Conservation (phyloP, 495 filamentous ascomycete genomes). For the Aspergillus cristatus region DNA sequence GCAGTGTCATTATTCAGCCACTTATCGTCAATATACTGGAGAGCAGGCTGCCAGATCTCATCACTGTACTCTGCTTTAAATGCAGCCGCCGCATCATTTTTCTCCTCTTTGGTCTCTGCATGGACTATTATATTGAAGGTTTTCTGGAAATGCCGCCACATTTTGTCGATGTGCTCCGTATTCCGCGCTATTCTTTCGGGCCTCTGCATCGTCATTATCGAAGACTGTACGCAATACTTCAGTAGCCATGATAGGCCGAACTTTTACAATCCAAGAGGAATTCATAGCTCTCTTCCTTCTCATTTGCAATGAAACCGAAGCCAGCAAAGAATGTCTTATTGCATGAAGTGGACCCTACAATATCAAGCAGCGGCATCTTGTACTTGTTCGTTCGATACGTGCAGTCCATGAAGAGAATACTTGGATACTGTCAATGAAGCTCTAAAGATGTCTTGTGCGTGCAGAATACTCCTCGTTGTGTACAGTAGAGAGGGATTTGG, state of each 20-base stretch:
- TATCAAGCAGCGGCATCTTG: conserved; percentile 10
- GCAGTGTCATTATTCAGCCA: conserved; percentile 1
- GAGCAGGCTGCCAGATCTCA: background rate
- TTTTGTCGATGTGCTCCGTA: too few relatives aligned
- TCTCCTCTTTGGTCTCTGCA: too few relatives aligned
- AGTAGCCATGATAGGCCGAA: background rate
- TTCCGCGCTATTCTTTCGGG: background rate
- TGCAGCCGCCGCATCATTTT: too few relatives aligned
- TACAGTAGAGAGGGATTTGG: too few relatives aligned
- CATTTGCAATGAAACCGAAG: conserved; percentile 7
- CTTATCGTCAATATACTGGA: conserved; percentile 1
- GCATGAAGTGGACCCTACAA: conserved; percentile 5
- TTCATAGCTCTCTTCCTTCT: conserved; percentile 1
- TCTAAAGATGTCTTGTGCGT: conserved; percentile 2
- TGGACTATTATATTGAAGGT: too few relatives aligned
- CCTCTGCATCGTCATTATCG: background rate
- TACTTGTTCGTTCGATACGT: conserved; percentile 15
- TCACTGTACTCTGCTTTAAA: background rate
- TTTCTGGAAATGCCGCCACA: too few relatives aligned
- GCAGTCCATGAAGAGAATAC: conserved; percentile 5
- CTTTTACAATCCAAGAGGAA: background rate
- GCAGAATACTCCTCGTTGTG: background rate
- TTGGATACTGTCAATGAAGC: background rate
- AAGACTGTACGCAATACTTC: background rate
- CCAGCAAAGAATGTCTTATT: conserved; percentile 6